A percentile compares a stretch with the other conserved stretches of the same genome.
phyloP scores from a whole-genome alignment of 2,329 filamentous ascomycete genomes.

The Epichloe brachyelytri region DNA sequence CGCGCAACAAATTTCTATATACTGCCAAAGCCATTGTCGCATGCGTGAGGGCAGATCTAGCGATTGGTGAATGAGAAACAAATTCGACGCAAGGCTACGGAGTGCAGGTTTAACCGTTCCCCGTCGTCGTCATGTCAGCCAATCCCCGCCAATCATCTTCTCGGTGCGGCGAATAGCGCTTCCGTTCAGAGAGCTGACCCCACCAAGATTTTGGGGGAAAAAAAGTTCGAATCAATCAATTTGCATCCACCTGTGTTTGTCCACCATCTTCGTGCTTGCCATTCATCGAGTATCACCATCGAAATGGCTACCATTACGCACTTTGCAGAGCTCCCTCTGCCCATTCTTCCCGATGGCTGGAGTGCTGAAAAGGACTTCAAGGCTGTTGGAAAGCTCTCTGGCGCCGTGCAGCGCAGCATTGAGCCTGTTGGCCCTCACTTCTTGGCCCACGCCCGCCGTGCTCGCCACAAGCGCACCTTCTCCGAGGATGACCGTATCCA shows the following conservation, averaged over 20 bases:
- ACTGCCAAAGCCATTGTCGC: conserved; percentile 53
- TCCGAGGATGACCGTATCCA: conserved; percentile 97
- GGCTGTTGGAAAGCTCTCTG: conserved; percentile 61
- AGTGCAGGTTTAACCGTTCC: conserved; percentile 13
- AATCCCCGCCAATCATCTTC: neutral
- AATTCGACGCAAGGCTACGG: conserved; percentile 3
- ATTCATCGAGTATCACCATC: conserved; percentile 5
- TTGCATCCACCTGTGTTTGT: neutral
- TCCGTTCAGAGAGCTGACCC: neutral
- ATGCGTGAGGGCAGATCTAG: neutral
- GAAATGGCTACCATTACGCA: conserved; percentile 53
- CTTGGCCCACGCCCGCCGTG: conserved; percentile 89
- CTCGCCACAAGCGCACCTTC: conserved; percentile 94
- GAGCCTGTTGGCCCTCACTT: conserved; percentile 97
- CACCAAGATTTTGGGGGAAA: conserved; percentile 3
- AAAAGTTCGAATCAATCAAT: neutral
- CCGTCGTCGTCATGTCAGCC: conserved; percentile 4
- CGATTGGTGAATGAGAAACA: neutral
- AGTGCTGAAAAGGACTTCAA: conserved; percentile 86
- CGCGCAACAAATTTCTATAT: conserved; percentile 71
- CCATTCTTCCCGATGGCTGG: conserved; percentile 70
- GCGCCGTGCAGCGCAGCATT: conserved; percentile 71
- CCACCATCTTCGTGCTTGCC: conserved; percentile 9
- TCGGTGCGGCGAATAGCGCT: neutral
- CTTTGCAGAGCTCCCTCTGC: conserved; percentile 50